Evolutionary conservation across 495 filamentous ascomycete genomes (phyloP).

Genomic region (Umbilicaria muhlenbergii): DNA sequence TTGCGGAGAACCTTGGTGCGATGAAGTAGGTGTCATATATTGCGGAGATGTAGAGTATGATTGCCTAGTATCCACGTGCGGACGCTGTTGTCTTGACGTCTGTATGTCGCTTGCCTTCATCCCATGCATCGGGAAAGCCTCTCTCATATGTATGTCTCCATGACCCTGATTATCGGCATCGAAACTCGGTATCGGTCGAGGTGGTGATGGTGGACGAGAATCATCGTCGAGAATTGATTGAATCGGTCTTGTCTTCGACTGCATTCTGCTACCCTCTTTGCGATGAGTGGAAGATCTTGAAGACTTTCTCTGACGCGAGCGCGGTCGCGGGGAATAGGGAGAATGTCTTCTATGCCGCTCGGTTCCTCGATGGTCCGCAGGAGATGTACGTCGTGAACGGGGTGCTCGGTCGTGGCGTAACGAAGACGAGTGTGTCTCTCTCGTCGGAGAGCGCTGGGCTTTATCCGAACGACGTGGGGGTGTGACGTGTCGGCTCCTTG

Average conservation of each 20-base stretch:
- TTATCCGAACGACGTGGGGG: constrained; percentile 3
- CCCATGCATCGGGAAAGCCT: constrained; percentile 23
- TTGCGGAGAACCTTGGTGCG: constrained; percentile 52
- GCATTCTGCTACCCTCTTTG: constrained; percentile 13
- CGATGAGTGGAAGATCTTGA: not conserved
- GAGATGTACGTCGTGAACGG: not conserved
- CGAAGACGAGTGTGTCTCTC: not conserved
- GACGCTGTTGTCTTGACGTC: constrained; percentile 17
- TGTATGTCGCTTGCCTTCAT: constrained; percentile 20
- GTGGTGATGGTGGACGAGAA: constrained; percentile 24
- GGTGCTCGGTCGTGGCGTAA: not conserved
- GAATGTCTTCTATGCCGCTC: not conserved
- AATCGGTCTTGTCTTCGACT: constrained; percentile 15
- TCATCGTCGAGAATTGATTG: constrained; percentile 16
- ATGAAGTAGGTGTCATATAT: constrained; percentile 39
- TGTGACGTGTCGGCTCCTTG: constrained; percentile 1
- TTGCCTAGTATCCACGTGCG: constrained; percentile 28
- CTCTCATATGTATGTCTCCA: constrained; percentile 13
- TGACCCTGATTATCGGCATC: constrained; percentile 18
- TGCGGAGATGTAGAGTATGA: constrained; percentile 40
- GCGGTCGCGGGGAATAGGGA: not conserved
- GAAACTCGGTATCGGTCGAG: constrained; percentile 21
- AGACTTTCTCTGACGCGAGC: not conserved
- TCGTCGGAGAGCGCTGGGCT: not conserved
- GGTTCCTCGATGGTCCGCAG: not conserved